Evolutionary conservation across 1,139 yeast species (phyloP), one percentile per base, ranked within the genome.

Genomic region (Candida sp.): DNA sequence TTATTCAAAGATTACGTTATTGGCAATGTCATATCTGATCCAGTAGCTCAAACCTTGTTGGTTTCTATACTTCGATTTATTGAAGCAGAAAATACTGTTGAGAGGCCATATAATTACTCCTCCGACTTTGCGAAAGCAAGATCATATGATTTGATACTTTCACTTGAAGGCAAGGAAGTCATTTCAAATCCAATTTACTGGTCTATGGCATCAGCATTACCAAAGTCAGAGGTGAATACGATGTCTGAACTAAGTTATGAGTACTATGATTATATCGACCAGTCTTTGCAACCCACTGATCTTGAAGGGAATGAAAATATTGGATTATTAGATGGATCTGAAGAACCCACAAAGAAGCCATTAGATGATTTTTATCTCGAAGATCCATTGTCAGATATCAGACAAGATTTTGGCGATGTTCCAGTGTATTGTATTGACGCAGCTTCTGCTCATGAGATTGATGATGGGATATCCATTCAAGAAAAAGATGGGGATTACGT

Each of bases 361-460:
- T 22, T 35, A 8, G 50, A 49, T 3, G 73, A 69, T 37, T 63
- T 71, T 33, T 63, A 58, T 45, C 41, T 47, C 1, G 40, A 53
- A 2, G 84, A 81, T 48, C 68, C 75, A 0, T 57, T 70, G 27
- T 45, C 48, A 2, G 34, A 41, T 0, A 45, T 60, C 3, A 53
- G 86, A 49, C 55, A 53, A 32, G 67, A 66, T 23, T 75, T 70
- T 47, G 60, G 58, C 0, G 57, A 67, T 9, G 63, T 75, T 33
- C 78, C 84, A 0, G 82, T 91, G 0, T 93, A 83, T 58, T 90
- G 98, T 63, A 90, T 93, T 46, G 99, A 93, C 63, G 77, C 85
- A 3, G 80, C 73, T 9, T 75, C 75, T 36, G 97, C 98, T 0
- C 85, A 86, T 53, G 99, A 93, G 62, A 87, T 93, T 48, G 99